Evolutionary conservation across 768 basidiomycete species (phyloP), one percentile per base, ranked within the genome.

Genomic region (Leccinum uliginosum): DNA sequence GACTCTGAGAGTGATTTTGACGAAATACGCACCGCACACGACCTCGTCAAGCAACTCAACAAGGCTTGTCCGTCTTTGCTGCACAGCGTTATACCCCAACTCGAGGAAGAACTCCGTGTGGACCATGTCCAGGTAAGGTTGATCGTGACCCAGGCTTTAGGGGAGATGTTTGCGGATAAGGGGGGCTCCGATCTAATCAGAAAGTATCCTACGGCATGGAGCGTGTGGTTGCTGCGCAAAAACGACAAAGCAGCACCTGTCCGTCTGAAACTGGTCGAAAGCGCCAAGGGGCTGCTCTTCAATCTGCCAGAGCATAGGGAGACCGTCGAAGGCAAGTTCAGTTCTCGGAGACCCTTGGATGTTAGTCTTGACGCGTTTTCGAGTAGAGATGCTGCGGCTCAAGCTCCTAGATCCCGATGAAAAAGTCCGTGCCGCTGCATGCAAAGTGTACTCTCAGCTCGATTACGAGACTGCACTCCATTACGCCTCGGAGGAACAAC

Each of bases 391-490:
- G 34, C 72, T 95, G 30, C 66, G 71, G 23, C 66, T 72, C 14
- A 95, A 95, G 65, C 72, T 96, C 6, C 64, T 81, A 1, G 97
- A 99, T 70, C 87, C 91, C 0, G 97, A 98, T 60, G 97, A 98
- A 57, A 91, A 86, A 65, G 86, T 99, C 43, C 84, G 97, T 27
- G 83, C 89, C 6, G 87, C 92, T 1, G 85, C 85, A 1, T 96
- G 93, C 76, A 85, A 81, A 65, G 72, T 91, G 11, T 92, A 93
- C 62, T 84, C 85, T 1, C 81, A 85, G 54, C 74, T 98, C 11
- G 95, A 98, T 68, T 98, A 93, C 66, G 97, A 99, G 72, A 89
- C 87, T 0, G 89, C 86, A 0, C 68, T 93, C 30, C 94, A 96
- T 67, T 85, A 92, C 64, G 84, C 95, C 27, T 81, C 83, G 9